These are phyloP conservation scores for Asterionellopsis glacialis DNA, from an alignment of 108 stramenopile genomes.

Conservation along the genomic window DNA sequence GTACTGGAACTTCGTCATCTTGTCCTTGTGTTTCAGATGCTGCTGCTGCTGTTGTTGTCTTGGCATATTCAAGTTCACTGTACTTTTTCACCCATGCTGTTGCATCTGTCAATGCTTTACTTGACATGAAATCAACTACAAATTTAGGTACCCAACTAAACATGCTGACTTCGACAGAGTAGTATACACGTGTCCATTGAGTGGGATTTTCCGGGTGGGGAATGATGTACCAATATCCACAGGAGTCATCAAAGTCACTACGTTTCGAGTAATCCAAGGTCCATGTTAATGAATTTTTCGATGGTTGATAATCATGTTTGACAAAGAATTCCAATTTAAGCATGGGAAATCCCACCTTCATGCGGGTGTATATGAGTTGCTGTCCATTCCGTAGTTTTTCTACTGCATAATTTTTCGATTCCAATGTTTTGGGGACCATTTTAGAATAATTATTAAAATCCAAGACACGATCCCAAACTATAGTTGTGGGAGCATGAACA, in stretches of 20 bases:
- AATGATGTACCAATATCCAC: slow-evolving; percentile 68
- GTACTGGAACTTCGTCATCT: too few species aligned
- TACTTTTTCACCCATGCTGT: slow-evolving; percentile 49
- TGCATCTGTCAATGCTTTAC: slow-evolving; percentile 58
- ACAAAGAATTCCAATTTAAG: slow-evolving; percentile 49
- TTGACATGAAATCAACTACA: slow-evolving; percentile 50
- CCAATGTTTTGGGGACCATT: slow-evolving; percentile 4
- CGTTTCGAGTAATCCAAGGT: slow-evolving; percentile 66
- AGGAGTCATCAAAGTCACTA: slow-evolving; percentile 66
- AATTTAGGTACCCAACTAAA: slow-evolving; percentile 58
- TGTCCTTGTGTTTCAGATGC: too few species aligned
- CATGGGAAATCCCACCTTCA: slow-evolving; percentile 51
- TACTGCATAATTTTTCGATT: slow-evolving; percentile 1
- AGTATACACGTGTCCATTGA: slow-evolving; percentile 38
- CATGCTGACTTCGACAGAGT: slow-evolving; percentile 49
- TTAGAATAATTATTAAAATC: slow-evolving; percentile 3
- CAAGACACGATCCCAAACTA: slow-evolving; percentile 35
- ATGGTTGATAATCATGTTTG: slow-evolving; percentile 39
- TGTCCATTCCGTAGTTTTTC: neutral
- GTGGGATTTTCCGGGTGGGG: slow-evolving; percentile 43
- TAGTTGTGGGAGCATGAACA: slow-evolving; percentile 41
- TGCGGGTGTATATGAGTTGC: slow-evolving; percentile 44
- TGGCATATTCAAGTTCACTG: slow-evolving; percentile 2
- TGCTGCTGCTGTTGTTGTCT: too few species aligned
- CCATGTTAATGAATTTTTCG: slow-evolving; percentile 53